Evolutionary conservation across 2,329 filamentous ascomycete genomes (phyloP).

Genomic region (Diaporthe batatas): DNA sequence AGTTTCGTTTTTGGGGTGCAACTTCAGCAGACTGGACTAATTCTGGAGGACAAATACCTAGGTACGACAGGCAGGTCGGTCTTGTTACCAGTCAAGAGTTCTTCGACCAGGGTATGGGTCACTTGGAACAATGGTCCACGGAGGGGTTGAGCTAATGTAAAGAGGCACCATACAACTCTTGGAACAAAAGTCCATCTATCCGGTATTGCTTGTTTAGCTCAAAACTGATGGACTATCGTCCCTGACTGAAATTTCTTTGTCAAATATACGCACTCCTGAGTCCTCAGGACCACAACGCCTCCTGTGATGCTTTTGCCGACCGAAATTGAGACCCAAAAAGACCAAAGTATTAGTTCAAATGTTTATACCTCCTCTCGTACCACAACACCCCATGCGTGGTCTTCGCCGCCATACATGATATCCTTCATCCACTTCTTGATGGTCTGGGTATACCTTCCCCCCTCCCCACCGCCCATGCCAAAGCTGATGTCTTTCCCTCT

Average conservation of each 20-base stretch:
- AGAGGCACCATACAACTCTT: background rate
- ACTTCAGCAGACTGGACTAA: background rate
- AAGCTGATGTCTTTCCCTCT: slow-evolving; percentile 73
- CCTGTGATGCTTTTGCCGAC: slow-evolving; percentile 15
- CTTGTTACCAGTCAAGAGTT: background rate
- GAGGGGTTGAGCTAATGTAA: background rate
- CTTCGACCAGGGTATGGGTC: background rate
- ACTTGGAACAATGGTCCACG: background rate
- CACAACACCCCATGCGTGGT: slow-evolving; percentile 78
- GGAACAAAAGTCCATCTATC: background rate
- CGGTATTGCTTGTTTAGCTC: slow-evolving; percentile 5
- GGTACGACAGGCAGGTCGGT: background rate
- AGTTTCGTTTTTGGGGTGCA: background rate
- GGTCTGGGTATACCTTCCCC: slow-evolving; percentile 68
- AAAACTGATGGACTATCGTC: slow-evolving; percentile 7
- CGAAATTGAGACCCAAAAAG: background rate
- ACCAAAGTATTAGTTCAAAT: slow-evolving; percentile 36
- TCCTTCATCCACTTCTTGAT: slow-evolving; percentile 77
- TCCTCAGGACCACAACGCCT: slow-evolving; percentile 20
- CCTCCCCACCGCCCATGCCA: slow-evolving; percentile 67
- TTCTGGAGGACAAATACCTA: too few species aligned
- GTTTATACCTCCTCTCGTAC: slow-evolving; percentile 67
- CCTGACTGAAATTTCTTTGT: background rate
- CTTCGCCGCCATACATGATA: slow-evolving; percentile 80
- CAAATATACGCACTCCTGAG: background rate